Percentiles rank a stretch among this genome's conserved stretches.
These are phyloP conservation scores for Eucommia ulmoides DNA, from an alignment of 257 asterid genomes.

Conservation along the genomic window DNA sequence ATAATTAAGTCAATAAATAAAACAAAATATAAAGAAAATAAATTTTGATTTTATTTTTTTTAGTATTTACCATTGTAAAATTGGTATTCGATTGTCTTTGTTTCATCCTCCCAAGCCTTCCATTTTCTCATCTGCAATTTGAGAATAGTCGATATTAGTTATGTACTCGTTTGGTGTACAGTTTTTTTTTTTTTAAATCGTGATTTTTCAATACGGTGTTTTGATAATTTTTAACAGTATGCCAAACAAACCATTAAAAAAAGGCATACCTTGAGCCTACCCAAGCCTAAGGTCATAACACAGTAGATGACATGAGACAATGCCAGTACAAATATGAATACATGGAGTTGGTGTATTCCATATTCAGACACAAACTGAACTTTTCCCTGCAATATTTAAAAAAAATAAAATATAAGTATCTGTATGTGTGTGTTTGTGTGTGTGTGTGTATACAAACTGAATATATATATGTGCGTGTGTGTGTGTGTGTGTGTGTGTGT, in stretches of 20 bases:
- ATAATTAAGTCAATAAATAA: too few relatives aligned
- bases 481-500: neutral
- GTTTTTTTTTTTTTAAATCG: neutral
- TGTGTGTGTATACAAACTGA: neutral
- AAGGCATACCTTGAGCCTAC: neutral
- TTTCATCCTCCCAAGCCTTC: slow-evolving; percentile 71
- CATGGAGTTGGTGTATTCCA: neutral
- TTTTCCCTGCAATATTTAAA: neutral
- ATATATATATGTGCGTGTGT: neutral
- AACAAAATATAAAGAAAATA: too few relatives aligned
- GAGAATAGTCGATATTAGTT: neutral
- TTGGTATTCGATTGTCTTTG: slow-evolving; percentile 51
- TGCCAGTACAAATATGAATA: neutral
- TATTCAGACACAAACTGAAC: neutral
- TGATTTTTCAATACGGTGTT: neutral
- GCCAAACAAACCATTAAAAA: neutral
- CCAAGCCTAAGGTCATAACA: neutral
- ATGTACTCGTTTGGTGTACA: neutral
- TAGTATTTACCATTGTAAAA: slow-evolving; percentile 39
- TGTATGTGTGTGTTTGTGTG: neutral
- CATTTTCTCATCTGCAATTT: slow-evolving; percentile 57
- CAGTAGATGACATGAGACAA: neutral
- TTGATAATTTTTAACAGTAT: neutral
- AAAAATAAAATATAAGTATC: too few relatives aligned
- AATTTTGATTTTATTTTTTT: too few relatives aligned